Base-by-base conservation (phyloP, 768 basidiomycete species). In the Xerocomus brunneocitrinus region DNA sequence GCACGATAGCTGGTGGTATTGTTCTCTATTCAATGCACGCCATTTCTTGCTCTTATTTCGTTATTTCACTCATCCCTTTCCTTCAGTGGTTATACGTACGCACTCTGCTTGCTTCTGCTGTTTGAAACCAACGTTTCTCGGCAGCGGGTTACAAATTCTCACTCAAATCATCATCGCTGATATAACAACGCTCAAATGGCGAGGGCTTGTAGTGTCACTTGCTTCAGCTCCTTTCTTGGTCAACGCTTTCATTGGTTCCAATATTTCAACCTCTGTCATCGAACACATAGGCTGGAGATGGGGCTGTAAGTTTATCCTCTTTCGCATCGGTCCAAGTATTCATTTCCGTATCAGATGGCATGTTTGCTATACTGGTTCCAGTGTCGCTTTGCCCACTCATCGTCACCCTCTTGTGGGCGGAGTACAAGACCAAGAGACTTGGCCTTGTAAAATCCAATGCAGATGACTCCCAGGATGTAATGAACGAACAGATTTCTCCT, bases 161-260 rank as follows among this genome's bases (percentile, higher is more conserved):
- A 84, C 79, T 14, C 80, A 82, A 53, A 80, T 84, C 54, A 77
- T 84, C 58, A 81, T 84, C 47, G 83, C 82, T 24, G 82, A 83
- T 59, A 78, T 79, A 50, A 83, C 81, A 2, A 79, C 80, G 7
- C 74, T 83, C 16, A 71, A 71, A 62, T 82, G 79, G 79, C 74
- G 82, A 50, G 80, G 81, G 8, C 64, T 82, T 24, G 75, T 82
- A 27, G 73, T 72, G 7, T 69, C 70, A 7, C 67, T 82, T 28
- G 75, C 74, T 12, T 74, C 77, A 7, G 56, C 74, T 39, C 81
- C 81, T 4, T 83, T 80, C 67, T 68, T 86, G 55, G 72, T 86
- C 65, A 85, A 86, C 63, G 81, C 74, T 3, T 85, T 84, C 61
- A 71, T 85, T 52, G 82, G 83, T n/a, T 72, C 80, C n/a, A 82